A percentile compares a stretch with the other conserved stretches of the same genome.
Evolutionary conservation across 2,329 filamentous ascomycete genomes (phyloP).

Genomic region (Microdochium nivale): DNA sequence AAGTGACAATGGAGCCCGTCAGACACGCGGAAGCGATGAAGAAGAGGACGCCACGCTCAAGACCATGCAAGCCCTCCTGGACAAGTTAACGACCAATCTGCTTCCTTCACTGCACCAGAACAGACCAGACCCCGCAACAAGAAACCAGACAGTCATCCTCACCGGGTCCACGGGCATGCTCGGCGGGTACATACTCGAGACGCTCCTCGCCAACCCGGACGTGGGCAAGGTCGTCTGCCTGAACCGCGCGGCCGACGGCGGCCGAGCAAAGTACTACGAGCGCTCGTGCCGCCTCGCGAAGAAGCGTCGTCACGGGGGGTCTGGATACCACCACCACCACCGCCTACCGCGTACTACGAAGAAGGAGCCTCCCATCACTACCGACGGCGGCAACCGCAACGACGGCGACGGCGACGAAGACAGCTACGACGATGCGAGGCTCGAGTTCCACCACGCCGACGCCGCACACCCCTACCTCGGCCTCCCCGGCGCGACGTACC

Average conservation of each 20-base stretch:
- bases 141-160: conserved; percentile 31
- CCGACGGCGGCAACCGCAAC: too few species aligned
- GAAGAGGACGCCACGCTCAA: conserved; percentile 12
- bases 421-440: conserved; percentile 26
- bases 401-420: too few species aligned
- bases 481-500: conserved; percentile 25
- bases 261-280: conserved; percentile 1
- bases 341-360: too few species aligned
- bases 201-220: conserved; percentile 19
- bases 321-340: too few species aligned
- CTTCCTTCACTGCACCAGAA: conserved; percentile 7
- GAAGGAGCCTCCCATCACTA: too few species aligned
- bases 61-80: conserved; percentile 22
- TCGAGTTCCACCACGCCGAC: conserved; percentile 40
- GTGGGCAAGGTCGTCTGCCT: conserved; percentile 37
- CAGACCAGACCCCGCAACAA: conserved; percentile 19
- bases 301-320: conserved; percentile 27
- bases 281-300: too few species aligned
- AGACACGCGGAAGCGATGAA: not conserved
- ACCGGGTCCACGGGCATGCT: conserved; percentile 41
- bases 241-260: conserved; percentile 35
- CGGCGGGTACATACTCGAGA: conserved; percentile 36
- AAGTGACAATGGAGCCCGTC: not conserved
- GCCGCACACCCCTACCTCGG: conserved; percentile 38
- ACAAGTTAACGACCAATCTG: conserved; percentile 25